Evolutionary conservation across 225 moss, liverwort and hornwort species (phyloP).

Genomic region (Straminergon stramineum): DNA sequence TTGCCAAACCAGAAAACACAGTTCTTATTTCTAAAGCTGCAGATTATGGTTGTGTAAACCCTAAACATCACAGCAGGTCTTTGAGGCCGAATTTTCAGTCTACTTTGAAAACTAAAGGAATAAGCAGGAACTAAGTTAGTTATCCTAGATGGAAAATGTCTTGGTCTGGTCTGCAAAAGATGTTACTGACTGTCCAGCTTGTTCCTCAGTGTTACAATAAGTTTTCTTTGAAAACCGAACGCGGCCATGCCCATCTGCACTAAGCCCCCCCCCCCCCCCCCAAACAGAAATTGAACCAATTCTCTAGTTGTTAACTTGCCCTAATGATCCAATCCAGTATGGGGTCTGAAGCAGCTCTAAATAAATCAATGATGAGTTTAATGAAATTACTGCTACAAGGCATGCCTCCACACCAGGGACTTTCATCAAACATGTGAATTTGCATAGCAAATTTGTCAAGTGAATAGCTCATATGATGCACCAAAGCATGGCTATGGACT

Average conservation of each 20-base stretch:
- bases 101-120: neutral
- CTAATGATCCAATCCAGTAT: neutral
- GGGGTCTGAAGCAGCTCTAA: neutral
- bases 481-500: neutral
- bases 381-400: neutral
- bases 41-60: no score
- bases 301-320: neutral
- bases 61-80: neutral
- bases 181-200: neutral
- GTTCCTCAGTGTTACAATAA: neutral
- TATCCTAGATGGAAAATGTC: neutral
- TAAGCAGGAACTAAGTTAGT: no score
- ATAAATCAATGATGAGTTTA: neutral
- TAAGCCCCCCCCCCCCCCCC: neutral
- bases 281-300: neutral
- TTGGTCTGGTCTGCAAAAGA: neutral
- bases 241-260: slow-evolving; percentile 19
- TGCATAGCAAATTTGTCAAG: neutral
- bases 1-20: neutral
- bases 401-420: neutral
- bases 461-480: neutral
- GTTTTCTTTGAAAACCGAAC: neutral
- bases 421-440: neutral
- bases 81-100: neutral
- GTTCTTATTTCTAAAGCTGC: neutral